A percentile compares a stretch with the other conserved stretches of the same genome.
Evolutionary conservation across 805 yeast genomes (phyloP).

Genomic region (Nakazawaea pomicola): DNA sequence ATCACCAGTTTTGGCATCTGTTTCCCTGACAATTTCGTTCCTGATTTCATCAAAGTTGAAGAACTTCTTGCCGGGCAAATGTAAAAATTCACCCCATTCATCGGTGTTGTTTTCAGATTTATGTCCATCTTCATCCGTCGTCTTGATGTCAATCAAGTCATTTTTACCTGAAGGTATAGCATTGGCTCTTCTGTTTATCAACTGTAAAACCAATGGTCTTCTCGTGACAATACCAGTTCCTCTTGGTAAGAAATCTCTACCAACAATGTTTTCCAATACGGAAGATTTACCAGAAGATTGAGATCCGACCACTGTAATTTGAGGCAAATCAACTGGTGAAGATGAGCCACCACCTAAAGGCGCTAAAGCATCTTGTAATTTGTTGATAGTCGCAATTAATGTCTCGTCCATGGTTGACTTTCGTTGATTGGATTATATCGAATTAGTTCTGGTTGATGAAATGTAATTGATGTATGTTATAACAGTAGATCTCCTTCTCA

Average conservation of each 20-base stretch:
- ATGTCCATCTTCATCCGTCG: conserved; percentile 39
- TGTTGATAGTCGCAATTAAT: conserved; percentile 79
- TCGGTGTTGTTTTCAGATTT: conserved; percentile 65
- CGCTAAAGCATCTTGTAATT: conserved; percentile 93
- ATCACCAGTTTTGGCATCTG: conserved; percentile 76
- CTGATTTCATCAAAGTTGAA: conserved; percentile 87
- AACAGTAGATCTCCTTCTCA: no score
- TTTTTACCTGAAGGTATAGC: conserved; percentile 17
- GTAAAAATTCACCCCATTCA: conserved; percentile 98
- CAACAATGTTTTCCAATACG: conserved; percentile 86
- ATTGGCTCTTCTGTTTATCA: conserved; percentile 59
- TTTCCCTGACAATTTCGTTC: conserved; percentile 85
- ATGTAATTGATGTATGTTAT: no score
- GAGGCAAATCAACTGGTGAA: conserved; percentile 90
- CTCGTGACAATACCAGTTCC: conserved; percentile 93
- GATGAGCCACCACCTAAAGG: conserved; percentile 87
- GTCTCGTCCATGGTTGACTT: conserved; percentile 60
- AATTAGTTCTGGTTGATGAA: no score
- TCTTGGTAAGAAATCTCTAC: conserved; percentile 86
- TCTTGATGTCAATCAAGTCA: conserved; percentile 40
- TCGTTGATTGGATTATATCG: neutral
- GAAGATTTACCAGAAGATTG: conserved; percentile 89
- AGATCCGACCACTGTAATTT: conserved; percentile 92
- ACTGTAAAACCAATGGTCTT: conserved; percentile 79
- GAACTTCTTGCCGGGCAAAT: conserved; percentile 82